Evolutionary conservation across 2,329 filamentous ascomycete species (phyloP), one percentile per base, ranked within the genome.

Genomic region (Didymella glomerata): DNA sequence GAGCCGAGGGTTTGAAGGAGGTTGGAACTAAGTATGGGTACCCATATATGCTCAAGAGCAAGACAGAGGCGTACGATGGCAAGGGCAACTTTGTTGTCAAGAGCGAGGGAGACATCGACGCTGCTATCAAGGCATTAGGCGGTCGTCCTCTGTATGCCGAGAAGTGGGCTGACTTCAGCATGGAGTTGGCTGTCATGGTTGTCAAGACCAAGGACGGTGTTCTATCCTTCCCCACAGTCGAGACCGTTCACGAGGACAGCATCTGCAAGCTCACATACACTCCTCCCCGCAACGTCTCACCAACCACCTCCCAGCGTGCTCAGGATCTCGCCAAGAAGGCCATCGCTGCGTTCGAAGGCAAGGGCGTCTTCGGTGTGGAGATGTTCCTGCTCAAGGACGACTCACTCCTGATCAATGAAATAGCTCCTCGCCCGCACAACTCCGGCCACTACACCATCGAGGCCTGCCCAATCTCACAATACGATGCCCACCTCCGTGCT

Each of bases 401-500:
- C 58, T 81, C 81, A 1, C 83, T 97, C 1, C 79, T 96, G 57
- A 85, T 97, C 68, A 97, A 96, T 77, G 93, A 97, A 78, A 90
- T 96, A 63, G 92, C 92, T 0, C 92, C 91, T 13, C 84, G 92
- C 38, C 86, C 87, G 49, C 93, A 97, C 79, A 97, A 97, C 80
- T 96, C 92, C 0, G 95, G 95, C 0, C 95, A 98, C 78, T 94
- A 93, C 79, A 96, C 91, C 2, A 98, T 98, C 65, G 94, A 99
- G 80, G 91, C 92, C 4, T 92, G 95, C 48, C 88, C 89, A 0
- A 86, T 94, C 60, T 97, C 93, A 0, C 95, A 99, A 78, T 99
- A 92, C 78, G 92, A 95, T 75, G 90, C 92, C 2, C 93, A 99
- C 74, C 86, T 98, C 10, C 87, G 89, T 60, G 88, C 94, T 1